Conservation (phyloP, 768 basidiomycete species). For the Naganishia antarctica region DNA sequence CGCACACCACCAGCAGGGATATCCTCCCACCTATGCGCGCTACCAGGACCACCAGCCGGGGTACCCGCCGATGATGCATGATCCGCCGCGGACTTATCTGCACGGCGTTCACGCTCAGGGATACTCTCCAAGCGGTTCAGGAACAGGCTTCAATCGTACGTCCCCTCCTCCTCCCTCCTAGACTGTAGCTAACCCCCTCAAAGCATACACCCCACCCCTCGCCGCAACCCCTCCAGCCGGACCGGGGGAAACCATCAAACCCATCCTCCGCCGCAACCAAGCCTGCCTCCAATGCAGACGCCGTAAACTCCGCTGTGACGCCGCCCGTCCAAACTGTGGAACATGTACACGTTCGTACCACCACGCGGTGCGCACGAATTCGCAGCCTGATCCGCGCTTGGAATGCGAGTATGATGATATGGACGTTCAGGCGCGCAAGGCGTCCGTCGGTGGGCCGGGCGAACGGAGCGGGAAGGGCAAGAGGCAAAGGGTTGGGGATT, state of each 20-base stretch:
- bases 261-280: slow-evolving; percentile 42
- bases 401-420: slow-evolving; percentile 39
- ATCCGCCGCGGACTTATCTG: no score
- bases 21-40: no score
- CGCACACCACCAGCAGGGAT: no score
- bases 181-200: neutral
- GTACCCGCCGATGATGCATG: no score
- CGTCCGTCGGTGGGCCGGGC: no score
- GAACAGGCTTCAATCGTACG: no score
- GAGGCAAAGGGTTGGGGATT: neutral
- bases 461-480: neutral
- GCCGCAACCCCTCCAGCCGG: neutral
- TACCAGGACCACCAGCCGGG: no score
- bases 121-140: no score
- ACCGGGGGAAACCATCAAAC: slow-evolving; percentile 2
- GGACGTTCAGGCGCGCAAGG: slow-evolving; percentile 21
- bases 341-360: slow-evolving; percentile 38
- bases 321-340: slow-evolving; percentile 32
- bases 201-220: neutral
- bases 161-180: no score
- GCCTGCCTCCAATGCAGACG: slow-evolving; percentile 47
- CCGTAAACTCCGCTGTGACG: slow-evolving; percentile 48
- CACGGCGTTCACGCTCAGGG: no score
- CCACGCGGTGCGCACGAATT: slow-evolving; percentile 39
- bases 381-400: slow-evolving; percentile 29